Conservation (phyloP, 495 filamentous ascomycete species). For the Annulohypoxylon nitens region DNA sequence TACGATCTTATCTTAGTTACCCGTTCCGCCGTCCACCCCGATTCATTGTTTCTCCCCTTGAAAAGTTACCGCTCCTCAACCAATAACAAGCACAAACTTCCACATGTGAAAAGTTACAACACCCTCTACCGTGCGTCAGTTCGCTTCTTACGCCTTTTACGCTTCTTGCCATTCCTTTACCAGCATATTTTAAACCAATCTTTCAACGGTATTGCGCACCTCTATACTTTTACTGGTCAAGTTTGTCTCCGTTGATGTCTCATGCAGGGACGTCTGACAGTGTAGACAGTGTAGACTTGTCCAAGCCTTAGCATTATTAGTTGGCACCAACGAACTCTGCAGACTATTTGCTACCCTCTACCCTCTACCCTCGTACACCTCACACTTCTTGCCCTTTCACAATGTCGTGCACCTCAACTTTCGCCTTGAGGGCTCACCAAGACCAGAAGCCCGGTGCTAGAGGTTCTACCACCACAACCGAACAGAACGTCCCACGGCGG, state of each 20-base stretch:
- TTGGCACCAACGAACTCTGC: constrained; percentile 32
- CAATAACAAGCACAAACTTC: constrained; percentile 31
- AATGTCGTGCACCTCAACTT: constrained; percentile 54
- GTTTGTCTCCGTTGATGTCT: constrained; percentile 17
- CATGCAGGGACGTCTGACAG: constrained; percentile 44
- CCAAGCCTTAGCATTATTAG: constrained; percentile 35
- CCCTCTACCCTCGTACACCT: constrained; percentile 8
- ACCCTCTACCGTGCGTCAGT: constrained; percentile 31
- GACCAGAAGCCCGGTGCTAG: constrained; percentile 46
- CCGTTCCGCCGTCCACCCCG: constrained; percentile 32
- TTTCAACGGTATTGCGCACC: constrained; percentile 22
- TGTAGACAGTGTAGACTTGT: constrained; percentile 32
- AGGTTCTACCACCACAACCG: constrained; percentile 53
- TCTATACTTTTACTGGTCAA: constrained; percentile 32
- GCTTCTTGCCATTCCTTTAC: constrained; percentile 21
- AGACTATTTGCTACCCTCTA: constrained; percentile 7
- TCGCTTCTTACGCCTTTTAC: constrained; percentile 19
- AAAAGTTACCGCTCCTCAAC: constrained; percentile 3
- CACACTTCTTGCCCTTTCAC: constrained; percentile 14
- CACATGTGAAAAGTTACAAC: constrained; percentile 38
- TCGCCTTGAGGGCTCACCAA: constrained; percentile 54
- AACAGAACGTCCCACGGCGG: constrained; percentile 43
- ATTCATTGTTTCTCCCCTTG: constrained; percentile 22
- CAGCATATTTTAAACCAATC: constrained; percentile 32
- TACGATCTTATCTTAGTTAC: constrained; percentile 40